Conservation (phyloP, 2,329 filamentous ascomycete species). For the Erysiphe pisi region DNA sequence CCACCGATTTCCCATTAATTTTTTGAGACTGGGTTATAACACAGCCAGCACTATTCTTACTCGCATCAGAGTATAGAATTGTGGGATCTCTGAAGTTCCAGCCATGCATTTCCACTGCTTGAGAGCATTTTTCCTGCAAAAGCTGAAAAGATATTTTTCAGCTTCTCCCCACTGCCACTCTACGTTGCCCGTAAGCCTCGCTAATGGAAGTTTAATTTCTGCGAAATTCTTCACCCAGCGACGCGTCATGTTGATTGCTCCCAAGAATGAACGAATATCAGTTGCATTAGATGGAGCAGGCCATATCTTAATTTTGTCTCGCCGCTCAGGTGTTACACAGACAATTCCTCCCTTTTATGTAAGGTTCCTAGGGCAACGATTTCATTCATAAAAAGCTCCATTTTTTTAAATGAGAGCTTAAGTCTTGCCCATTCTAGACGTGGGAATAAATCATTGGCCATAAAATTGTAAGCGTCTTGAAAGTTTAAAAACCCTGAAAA, state of each 20-base stretch:
- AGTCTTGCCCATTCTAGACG: too few species aligned
- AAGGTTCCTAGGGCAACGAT: not conserved
- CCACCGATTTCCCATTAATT: not conserved
- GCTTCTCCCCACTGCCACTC: constrained; percentile 8
- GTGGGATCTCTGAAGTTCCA: constrained; percentile 2
- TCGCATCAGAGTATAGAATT: constrained; percentile 3
- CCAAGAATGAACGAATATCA: not conserved
- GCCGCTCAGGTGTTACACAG: not conserved
- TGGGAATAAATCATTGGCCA: too few species aligned
- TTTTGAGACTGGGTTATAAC: not conserved
- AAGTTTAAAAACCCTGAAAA: constrained; percentile 17
- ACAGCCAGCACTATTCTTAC: not conserved
- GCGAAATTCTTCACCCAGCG: constrained; percentile 24
- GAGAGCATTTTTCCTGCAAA: not conserved
- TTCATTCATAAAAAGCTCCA: too few species aligned
- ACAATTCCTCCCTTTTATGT: not conserved
- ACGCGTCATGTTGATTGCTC: not conserved
- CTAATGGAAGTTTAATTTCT: constrained; percentile 7
- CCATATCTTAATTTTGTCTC: not conserved
- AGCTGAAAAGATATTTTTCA: not conserved
- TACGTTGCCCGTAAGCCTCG: not conserved
- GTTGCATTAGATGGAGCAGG: not conserved
- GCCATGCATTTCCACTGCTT: constrained; percentile 12
- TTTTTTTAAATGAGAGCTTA: too few species aligned
- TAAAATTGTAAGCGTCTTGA: constrained; percentile 13